Percentiles rank a stretch among this genome's conserved stretches.
These are phyloP conservation scores for Alternaria dauci DNA, from an alignment of 2,329 filamentous ascomycete genomes.

Conservation along the genomic window DNA sequence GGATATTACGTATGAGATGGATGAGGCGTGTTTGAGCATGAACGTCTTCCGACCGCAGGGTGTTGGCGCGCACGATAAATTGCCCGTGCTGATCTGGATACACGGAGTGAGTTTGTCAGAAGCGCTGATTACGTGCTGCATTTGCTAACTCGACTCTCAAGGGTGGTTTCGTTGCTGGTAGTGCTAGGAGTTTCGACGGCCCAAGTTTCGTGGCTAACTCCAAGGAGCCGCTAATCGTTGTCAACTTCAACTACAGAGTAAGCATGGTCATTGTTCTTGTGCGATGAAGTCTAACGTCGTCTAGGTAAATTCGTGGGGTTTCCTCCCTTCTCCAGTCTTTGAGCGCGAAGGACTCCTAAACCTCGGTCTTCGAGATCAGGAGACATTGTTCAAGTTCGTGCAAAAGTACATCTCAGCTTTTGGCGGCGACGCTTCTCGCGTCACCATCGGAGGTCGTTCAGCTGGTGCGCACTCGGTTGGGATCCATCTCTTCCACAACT, in stretches of 20 bases:
- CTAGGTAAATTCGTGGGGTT: constrained; percentile 32
- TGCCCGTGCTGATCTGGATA: constrained; percentile 43
- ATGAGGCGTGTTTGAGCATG: constrained; percentile 39
- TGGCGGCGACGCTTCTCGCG: constrained; percentile 49
- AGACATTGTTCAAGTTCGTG: constrained; percentile 45
- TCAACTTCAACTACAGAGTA: constrained; percentile 42
- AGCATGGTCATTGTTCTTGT: neutral
- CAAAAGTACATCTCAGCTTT: constrained; percentile 51
- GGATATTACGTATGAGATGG: constrained; percentile 39
- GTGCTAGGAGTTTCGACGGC: constrained; percentile 39
- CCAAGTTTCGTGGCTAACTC: constrained; percentile 35
- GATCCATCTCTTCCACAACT: constrained; percentile 43
- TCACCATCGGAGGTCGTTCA: constrained; percentile 51
- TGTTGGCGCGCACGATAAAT: constrained; percentile 21
- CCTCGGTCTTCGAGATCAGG: constrained; percentile 37
- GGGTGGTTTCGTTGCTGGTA: constrained; percentile 32
- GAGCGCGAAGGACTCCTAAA: constrained; percentile 39
- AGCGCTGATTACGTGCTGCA: neutral
- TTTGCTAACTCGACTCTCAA: constrained; percentile 1
- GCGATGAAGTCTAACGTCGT: neutral
- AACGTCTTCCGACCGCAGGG: constrained; percentile 38
- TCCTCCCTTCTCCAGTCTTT: constrained; percentile 35
- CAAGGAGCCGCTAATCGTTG: constrained; percentile 33
- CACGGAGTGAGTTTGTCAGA: constrained; percentile 31
- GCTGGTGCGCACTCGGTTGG: constrained; percentile 45